Base-by-base conservation (phyloP, 148 eudicot genomes). In the Silene conica region DNA sequence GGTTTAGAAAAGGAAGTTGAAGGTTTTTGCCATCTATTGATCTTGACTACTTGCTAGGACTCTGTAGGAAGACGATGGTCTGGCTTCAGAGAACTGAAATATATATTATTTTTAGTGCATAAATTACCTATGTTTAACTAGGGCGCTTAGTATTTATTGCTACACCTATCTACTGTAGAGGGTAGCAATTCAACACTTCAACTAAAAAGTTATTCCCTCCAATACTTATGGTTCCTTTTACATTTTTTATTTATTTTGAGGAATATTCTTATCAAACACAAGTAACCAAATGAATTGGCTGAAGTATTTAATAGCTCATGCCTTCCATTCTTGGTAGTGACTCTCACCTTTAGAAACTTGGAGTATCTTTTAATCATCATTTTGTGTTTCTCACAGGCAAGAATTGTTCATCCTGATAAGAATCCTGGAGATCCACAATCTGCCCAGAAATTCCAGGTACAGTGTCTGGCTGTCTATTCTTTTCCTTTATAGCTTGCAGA, bases 341-440 rank as follows among this genome's bases (percentile, higher is more conserved):
- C 10, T 34, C 50, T 21, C 9, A 23, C 38, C 66, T 23, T 12
- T 64, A 28, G 21, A n/a, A 19, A 18, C 34, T 62, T 13, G 4
- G 3, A 25, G 9, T 50, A 25, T 67, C 55, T 13, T 66, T 16
- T 6, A 46, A 67, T 34, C 31, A 6, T 69, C 19, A 11, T 31
- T 67, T 57, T 72, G 31, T 7, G 52, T 69, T 54, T 72, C 45
- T 25, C 69, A 76, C 78, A 94, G 98, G 98, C 98, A 78, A 91
- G 93, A 80, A 65, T 75, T 67, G 95, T 89, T 78, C 98, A 94
- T 74, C 98, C 98, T 73, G 98, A 94, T 82, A 94, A 94, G 84
- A 89, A 94, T 83, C 93, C 90, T 25, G 96, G 91, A 73, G 93
- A 89, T 72, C 91, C 98, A 69, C 73, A 87, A 78, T 89, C 98